phyloP scores from a whole-genome alignment of 192 early-diverging fungal genomes.

The Linnemannia elongata region DNA sequence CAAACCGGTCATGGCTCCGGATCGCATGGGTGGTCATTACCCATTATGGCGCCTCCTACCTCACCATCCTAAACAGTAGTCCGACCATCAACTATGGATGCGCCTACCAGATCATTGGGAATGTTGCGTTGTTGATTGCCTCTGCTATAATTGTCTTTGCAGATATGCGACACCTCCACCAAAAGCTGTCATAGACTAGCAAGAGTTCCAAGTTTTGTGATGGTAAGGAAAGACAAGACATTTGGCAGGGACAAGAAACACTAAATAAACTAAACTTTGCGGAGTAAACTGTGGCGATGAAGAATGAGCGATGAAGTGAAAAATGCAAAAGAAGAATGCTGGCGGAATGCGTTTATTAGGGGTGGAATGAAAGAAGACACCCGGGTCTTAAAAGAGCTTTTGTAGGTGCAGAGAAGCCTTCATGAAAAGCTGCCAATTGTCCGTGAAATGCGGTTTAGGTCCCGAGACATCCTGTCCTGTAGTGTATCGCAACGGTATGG shows the following conservation, averaged over 20 bases:
- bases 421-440: slow-evolving; percentile 28
- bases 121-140: slow-evolving; percentile 27
- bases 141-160: slow-evolving; percentile 30
- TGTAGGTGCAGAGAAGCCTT: slow-evolving; percentile 4
- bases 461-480: neutral
- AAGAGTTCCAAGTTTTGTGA: neutral
- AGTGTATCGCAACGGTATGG: slow-evolving; percentile 8
- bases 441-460: neutral
- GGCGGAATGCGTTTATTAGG: neutral
- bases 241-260: neutral
- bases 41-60: slow-evolving; percentile 79
- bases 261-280: neutral
- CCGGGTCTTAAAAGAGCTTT: neutral
- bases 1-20: slow-evolving; percentile 57
- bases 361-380: neutral
- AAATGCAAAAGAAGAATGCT: neutral
- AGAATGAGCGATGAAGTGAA: neutral
- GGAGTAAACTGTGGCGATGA: neutral
- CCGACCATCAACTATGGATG: slow-evolving; percentile 31
- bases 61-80: slow-evolving; percentile 48
- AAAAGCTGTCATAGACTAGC: slow-evolving; percentile 16
- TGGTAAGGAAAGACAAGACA: neutral
- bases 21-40: slow-evolving; percentile 66
- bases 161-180: slow-evolving; percentile 38
- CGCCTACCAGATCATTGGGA: slow-evolving; percentile 40